Conservation (phyloP, 129 eudicot species). For the Gnaphalium uliginosum region DNA sequence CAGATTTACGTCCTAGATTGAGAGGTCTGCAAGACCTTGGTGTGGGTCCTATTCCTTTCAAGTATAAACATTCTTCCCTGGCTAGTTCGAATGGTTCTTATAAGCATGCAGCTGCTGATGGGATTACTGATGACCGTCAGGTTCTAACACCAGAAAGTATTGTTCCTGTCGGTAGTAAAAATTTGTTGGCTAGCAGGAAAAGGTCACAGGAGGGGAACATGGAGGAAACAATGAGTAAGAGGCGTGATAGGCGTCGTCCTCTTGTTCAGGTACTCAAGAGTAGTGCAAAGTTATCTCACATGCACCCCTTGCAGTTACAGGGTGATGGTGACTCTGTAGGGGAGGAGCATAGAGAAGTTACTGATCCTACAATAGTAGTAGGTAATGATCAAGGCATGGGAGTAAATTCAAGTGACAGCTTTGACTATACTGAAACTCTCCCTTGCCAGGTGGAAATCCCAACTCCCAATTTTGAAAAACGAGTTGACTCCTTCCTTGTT, state of each 20-base stretch:
- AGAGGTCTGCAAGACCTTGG: conserved; percentile 77
- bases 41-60: conserved; percentile 37
- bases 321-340: conserved; percentile 37
- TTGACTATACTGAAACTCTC: conserved; percentile 30
- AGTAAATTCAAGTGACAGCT: conserved; percentile 24
- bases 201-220: conserved; percentile 33
- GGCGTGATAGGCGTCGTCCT: conserved; percentile 57
- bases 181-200: conserved; percentile 45
- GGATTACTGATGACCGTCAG: conserved; percentile 12
- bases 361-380: neutral
- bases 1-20: conserved; percentile 49
- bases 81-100: conserved; percentile 14
- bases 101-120: conserved; percentile 23
- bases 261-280: conserved; percentile 59
- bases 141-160: conserved; percentile 28
- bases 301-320: conserved; percentile 44
- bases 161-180: conserved; percentile 31
- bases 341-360: conserved; percentile 45
- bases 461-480: conserved; percentile 43
- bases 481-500: conserved; percentile 28
- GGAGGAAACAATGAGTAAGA: conserved; percentile 50
- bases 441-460: conserved; percentile 40
- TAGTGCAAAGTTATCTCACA: conserved; percentile 34
- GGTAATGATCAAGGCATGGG: conserved; percentile 29
- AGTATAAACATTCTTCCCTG: conserved; percentile 23